phyloP scores from a whole-genome alignment of 805 yeast species.

The Myxozyma monticola region DNA sequence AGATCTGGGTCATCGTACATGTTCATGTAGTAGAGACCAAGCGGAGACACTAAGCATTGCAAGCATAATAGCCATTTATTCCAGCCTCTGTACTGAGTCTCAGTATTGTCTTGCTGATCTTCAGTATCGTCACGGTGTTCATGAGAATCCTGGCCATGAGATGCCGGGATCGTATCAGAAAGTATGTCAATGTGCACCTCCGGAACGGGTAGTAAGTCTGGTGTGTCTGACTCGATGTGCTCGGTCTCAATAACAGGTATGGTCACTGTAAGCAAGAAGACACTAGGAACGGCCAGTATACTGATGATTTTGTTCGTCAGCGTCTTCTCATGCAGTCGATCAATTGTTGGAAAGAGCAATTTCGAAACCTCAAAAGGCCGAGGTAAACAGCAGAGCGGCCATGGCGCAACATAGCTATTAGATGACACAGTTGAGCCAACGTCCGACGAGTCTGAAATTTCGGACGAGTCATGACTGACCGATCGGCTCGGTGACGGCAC shows the following conservation, averaged over 20 bases:
- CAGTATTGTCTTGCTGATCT: conserved; percentile 27
- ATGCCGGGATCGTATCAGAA: too few relatives aligned
- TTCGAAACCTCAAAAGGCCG: not conserved
- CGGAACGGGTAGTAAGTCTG: conserved; percentile 6
- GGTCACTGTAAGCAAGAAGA: conserved; percentile 37
- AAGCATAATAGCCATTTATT: conserved; percentile 34
- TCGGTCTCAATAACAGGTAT: conserved; percentile 38
- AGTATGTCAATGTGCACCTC: not conserved
- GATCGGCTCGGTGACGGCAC: too few relatives aligned
- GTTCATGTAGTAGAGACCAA: conserved; percentile 34
- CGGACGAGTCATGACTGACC: too few relatives aligned
- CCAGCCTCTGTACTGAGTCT: conserved; percentile 21
- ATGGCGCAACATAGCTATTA: too few relatives aligned
- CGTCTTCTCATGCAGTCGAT: conserved; percentile 33
- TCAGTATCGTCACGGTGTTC: not conserved
- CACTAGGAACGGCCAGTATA: conserved; percentile 37
- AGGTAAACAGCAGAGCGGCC: not conserved
- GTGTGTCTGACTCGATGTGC: not conserved
- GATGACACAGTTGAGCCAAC: too few relatives aligned
- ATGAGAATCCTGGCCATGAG: not conserved
- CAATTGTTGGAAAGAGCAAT: conserved; percentile 38
- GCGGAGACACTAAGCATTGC: conserved; percentile 40
- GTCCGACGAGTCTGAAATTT: too few relatives aligned
- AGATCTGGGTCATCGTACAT: conserved; percentile 8
- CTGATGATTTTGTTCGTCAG: conserved; percentile 32